A percentile compares a stretch with the other conserved stretches of the same genome.
These are phyloP conservation scores for Apiotrichum brassicae DNA, from an alignment of 1,284 basidiomycete genomes.

Conservation along the genomic window DNA sequence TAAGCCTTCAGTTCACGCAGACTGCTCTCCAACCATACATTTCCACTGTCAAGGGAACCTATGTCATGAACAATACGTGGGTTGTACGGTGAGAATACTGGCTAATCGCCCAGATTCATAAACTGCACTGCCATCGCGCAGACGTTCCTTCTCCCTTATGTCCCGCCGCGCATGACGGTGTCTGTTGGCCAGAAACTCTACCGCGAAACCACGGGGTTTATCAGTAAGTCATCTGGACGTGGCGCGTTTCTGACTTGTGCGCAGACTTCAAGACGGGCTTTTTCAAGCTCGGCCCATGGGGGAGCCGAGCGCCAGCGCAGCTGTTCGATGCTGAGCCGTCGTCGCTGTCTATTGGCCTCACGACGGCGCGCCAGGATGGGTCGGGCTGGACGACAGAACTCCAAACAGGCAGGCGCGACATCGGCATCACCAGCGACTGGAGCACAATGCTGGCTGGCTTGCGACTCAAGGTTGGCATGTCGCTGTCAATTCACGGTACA, in stretches of 20 bases:
- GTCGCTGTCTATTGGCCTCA: conserved; percentile 40
- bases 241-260: not conserved
- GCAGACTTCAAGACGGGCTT: conserved; percentile 48
- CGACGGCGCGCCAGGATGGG: conserved; percentile 26
- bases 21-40: conserved; percentile 49
- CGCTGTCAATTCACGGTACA: conserved; percentile 23
- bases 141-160: conserved; percentile 26
- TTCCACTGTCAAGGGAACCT: conserved; percentile 48
- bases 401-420: conserved; percentile 31
- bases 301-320: conserved; percentile 16
- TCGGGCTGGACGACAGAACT: conserved; percentile 45
- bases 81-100: conserved; percentile 11
- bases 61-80: conserved; percentile 47
- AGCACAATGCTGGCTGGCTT: conserved; percentile 47
- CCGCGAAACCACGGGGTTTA: conserved; percentile 43
- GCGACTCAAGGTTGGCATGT: conserved; percentile 47
- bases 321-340: conserved; percentile 25
- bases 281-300: conserved; percentile 48
- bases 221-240: conserved; percentile 25
- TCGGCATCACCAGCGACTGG: conserved; percentile 44
- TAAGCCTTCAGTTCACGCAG: conserved; percentile 22
- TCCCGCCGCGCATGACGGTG: conserved; percentile 47
- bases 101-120: conserved; percentile 27
- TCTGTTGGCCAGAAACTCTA: conserved; percentile 49
- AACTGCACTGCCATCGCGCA: conserved; percentile 42